Evolutionary conservation across 1,284 basidiomycete species (phyloP), one percentile per base, ranked within the genome.

Genomic region (Fomitiporia mediterranea): DNA sequence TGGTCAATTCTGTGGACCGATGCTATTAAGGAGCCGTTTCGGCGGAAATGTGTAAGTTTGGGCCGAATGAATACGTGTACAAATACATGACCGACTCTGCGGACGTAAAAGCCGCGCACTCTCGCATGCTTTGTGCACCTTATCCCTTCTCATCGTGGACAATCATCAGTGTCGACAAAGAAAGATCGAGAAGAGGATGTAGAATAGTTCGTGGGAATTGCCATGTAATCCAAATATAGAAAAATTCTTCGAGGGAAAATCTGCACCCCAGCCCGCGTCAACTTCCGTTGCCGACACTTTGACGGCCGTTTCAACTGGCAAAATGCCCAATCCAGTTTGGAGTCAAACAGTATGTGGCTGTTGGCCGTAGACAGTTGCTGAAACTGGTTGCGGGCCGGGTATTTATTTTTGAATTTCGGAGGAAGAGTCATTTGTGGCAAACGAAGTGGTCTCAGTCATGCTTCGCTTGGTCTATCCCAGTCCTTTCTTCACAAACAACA

Each of bases 121-220:
- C 17, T 17, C 44, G 27, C 44, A 46, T 17, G 27, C 23, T 7
- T 13, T n/a, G 15, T 30, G 44, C 25, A 19, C 44, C 44, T 13
- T 46, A n/a, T n/a, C n/a, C n/a, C n/a, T 46, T 46, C 44, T 46
- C 44, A 46, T 46, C 44, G 27, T 46, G 44, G 44, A 28, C 23
- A 46, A 30, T 46, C 44, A 46, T 28, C 25, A 28, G 15, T 4
- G 25, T 1, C 15, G 25, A 5, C 27, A n/a, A 17, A 13, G 44
- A 46, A 46, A 8, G 44, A 46, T 28, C 23, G 44, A 46, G 44
- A 46, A 46, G 44, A 46, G 15, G 44, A 46, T 27, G 25, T 9
- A 46, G 17, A 15, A 46, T 6, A 15, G 23, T 15, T 23, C 44
- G 44, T 46, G 44, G 27, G 44, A 46, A 46, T 46, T n/a, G 44